Evolutionary conservation across 768 basidiomycete species (phyloP).

Genomic region (Gyrodon lividus): DNA sequence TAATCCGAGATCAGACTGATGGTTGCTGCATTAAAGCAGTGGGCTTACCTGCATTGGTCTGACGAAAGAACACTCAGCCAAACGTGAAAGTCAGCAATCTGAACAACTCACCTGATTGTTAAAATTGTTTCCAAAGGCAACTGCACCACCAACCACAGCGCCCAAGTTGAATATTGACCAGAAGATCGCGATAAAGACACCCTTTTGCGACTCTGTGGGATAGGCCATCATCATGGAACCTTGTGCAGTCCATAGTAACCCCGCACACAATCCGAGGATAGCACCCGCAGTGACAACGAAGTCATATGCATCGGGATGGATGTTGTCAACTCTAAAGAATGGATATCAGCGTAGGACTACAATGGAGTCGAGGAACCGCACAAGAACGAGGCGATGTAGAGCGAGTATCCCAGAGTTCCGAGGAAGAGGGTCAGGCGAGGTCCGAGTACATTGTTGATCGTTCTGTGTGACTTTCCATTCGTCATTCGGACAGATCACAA

Average conservation of each 20-base stretch:
- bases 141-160: constrained; percentile 74
- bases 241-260: constrained; percentile 79
- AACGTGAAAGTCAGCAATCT: background rate
- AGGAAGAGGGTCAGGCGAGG: constrained; percentile 68
- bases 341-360: background rate
- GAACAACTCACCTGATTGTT: constrained; percentile 49
- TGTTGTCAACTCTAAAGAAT: constrained; percentile 59
- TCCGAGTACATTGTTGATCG: constrained; percentile 82
- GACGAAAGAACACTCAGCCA: background rate
- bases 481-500: background rate
- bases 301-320: constrained; percentile 55
- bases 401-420: constrained; percentile 72
- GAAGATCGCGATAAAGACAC: constrained; percentile 73
- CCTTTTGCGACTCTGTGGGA: constrained; percentile 78
- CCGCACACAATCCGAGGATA: constrained; percentile 69
- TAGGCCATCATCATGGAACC: constrained; percentile 85
- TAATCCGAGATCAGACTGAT: constrained; percentile 2
- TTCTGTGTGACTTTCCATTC: constrained; percentile 38
- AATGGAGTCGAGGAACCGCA: constrained; percentile 33
- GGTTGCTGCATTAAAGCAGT: background rate
- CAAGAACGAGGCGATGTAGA: constrained; percentile 77
- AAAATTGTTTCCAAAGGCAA: constrained; percentile 72
- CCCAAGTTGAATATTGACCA: constrained; percentile 86
- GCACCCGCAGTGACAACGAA: constrained; percentile 76
- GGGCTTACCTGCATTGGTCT: constrained; percentile 32